Base-by-base conservation (phyloP, 1,139 yeast species). In the Martiniozyma asiatica region DNA sequence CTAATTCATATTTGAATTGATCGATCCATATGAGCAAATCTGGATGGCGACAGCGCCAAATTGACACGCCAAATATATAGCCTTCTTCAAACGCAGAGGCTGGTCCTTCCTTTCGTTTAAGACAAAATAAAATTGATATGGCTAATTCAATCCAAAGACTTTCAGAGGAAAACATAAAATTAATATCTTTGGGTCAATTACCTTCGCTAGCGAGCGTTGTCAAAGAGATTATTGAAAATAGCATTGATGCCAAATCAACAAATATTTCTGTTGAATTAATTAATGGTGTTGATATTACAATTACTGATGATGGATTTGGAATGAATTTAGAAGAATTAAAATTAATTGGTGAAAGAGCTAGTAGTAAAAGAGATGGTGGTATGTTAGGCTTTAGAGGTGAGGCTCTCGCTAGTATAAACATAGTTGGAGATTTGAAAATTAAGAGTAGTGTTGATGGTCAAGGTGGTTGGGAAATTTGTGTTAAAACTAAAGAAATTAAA, bases 371-470 rank as follows among this genome's bases (percentile, higher is more conserved):
- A 6, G 44, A 48, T 4, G 68, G 78, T 6, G 42, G 45, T 4
- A 75, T 89, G 0, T 56, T 77, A 24, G 94, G 94, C 0, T 82
- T 82, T 45, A 63, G 94, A 50, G 94, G 94, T 15, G 94, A 82
- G 51, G 94, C 94, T 0, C 56, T 82, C 44, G 73, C 80, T 43
- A 77, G 93, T 0, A 48, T 82, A 11, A 76, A 87, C 46, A 62
- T 81, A n/a, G 38, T 51, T 14, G 28, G 48, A 5, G 59, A 68
- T 4, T 54, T 72, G 5, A 39, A 64, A 8, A 60, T 85, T 1
- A 56, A 55, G 2, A 84, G 95, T 1, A 49, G 49, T 3, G 45
- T 46, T 0, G 51, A 54, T 6, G 63, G 69, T 6, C 92, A 94
- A 1, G 57, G 59, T 31, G 85, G 80, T 2, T 59, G 65, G 22